Evolutionary conservation across 257 asterid genomes (phyloP), one percentile per base, ranked within the genome.

Genomic region (Penstemon barbatus): DNA sequence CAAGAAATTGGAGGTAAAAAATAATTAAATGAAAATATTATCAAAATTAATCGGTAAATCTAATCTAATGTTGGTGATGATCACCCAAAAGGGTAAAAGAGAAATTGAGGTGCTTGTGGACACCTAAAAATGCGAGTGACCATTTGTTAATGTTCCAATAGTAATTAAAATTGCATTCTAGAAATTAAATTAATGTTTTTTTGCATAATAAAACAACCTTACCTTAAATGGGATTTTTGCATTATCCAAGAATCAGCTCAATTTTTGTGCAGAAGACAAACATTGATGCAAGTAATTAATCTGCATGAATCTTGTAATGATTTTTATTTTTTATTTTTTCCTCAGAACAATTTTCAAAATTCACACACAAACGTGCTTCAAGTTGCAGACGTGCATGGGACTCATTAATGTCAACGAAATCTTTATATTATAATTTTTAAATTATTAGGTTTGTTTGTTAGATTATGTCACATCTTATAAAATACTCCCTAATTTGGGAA

Each of bases 311-410:
- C 49, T 7, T n/a, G 61, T 9, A 5, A 4, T 49, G 8, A 25
- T 25, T 44, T 48, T 57, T 63, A 63, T 12, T 63, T 49, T 37
- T 11, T 2, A 5, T 56, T 5, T 1, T 13, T 15, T 57, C 0
- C n/a, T 5, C 13, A 1, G 5, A 3, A 7, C 7, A 15, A 25
- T n/a, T 42, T 44, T 9, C 40, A 59, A 7, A 42, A 50, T 43
- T 41, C 15, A 45, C 66, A 61, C 66, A 61, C 36, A 42, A 3
- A 46, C 11, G 8, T 46, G 51, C 9, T n/a, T 8, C 49, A 65
- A 66, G 50, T 46, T 57, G 76, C 49, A 70, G 88, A 80, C 88
- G 85, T 82, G 88, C 83, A 50, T 40, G 33, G 33, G 33, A 25
- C 33, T 25, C 33, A 25, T 25, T 25, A 25, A 25, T 25, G 33